Evolutionary conservation across 2,329 filamentous ascomycete genomes (phyloP), one percentile per base, ranked within the genome.

Genomic region (Xylaria sp.): DNA sequence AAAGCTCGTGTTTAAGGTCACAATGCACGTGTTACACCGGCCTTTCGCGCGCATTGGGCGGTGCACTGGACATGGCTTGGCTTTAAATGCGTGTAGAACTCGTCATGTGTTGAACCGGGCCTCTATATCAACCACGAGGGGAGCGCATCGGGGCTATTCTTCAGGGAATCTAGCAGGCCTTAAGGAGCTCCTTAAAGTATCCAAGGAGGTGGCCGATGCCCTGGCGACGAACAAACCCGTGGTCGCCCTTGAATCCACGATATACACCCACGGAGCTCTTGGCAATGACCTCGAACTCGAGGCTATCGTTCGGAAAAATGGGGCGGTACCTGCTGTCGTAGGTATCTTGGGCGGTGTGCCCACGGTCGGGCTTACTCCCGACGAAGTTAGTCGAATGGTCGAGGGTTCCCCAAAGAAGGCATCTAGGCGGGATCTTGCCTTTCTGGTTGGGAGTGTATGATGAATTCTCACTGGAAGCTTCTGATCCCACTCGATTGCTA

Each of bases 231-330:
- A 89, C 60, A 89, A 87, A 71, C 94, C 95, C 0, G 89, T 99
- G 3, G 94, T 99, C 11, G 95, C 94, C 15, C 84, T 99, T 4
- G 95, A 99, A 78, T 93, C 92, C 1, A 97, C 95, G 4, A 98
- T 99, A 70, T 98, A 99, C 78, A 99, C 95, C 1, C 95, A 99
- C 78, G 94, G 93, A 42, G 88, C 90, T 21, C 82, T 99, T 14
- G 92, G 92, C n/a, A 85, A 87, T 35, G 83, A 84, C 47, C 79
- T 87, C 19, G 84, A 89, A 49, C 86, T 98, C 63, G 92, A 97
- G 73, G 87, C 89, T 12, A 83, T 96, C 42, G 91, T 98, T 52
- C 90, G 95, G 47, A 81, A 83, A 42, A 86, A 93, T 76, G 95
- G 95, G 40, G 92, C 85, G 15, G 85, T 97, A 14, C 95, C 95